phyloP scores from a whole-genome alignment of 2,329 filamentous ascomycete species.

The Triangularia setosa region DNA sequence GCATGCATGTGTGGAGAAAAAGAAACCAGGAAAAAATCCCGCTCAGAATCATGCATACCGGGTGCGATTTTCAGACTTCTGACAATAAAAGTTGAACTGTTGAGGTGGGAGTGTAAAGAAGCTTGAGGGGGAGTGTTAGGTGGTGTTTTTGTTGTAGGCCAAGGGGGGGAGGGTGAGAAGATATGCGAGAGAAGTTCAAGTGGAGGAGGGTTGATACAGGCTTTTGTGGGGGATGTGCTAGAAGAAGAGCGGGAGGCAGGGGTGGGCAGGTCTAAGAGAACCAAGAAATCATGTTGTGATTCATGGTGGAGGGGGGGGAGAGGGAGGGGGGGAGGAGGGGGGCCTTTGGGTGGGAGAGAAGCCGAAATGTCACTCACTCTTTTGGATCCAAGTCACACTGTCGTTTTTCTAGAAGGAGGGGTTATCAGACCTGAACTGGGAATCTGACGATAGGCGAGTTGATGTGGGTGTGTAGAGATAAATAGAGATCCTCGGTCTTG shows the following conservation, averaged over 20 bases:
- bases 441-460: constrained; percentile 7
- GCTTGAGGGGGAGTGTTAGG: background rate
- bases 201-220: constrained; percentile 12
- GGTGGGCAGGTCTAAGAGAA: constrained; percentile 7
- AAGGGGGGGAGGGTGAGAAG: constrained; percentile 14
- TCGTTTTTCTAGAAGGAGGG: constrained; percentile 25
- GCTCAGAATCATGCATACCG: background rate
- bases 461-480: constrained; percentile 9
- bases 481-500: constrained; percentile 7
- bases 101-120: background rate
- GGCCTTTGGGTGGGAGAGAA: constrained; percentile 14
- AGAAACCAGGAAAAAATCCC: constrained; percentile 1
- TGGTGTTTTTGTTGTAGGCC: background rate
- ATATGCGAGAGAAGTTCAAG: constrained; percentile 7
- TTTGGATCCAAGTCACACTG: constrained; percentile 25
- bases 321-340: constrained; percentile 18
- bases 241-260: constrained; percentile 7
- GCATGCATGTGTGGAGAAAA: constrained; percentile 4
- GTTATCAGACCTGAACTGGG: constrained; percentile 24
- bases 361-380: constrained; percentile 26
- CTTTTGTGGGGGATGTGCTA: constrained; percentile 14
- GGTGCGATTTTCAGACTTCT: constrained; percentile 1
- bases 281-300: constrained; percentile 5
- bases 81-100: constrained; percentile 11
- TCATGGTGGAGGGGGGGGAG: constrained; percentile 17